phyloP scores from a whole-genome alignment of 164 flowering plant genomes.

The Akebia trifoliata region DNA sequence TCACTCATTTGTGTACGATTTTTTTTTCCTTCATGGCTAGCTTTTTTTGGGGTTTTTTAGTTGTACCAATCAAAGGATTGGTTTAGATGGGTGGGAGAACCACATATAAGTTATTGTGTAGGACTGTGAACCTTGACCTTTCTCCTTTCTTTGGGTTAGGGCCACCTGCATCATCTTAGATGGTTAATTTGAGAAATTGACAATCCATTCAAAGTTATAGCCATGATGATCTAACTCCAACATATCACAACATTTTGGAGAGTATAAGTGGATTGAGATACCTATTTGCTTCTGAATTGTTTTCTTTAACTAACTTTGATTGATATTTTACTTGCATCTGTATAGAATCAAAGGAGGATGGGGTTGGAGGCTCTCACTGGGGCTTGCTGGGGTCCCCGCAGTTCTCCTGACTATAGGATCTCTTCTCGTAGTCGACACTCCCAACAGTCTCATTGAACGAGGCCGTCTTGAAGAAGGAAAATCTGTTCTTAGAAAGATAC shows the following conservation, averaged over 20 bases:
- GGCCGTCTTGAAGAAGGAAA: constrained; percentile 77
- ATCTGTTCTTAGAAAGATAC: constrained; percentile 58
- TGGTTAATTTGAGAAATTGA: no score
- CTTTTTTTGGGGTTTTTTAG: no score
- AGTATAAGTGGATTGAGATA: no score
- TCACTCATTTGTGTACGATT: no score
- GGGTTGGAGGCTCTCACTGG: constrained; percentile 95
- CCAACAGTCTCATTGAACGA: constrained; percentile 88
- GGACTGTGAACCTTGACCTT: neutral
- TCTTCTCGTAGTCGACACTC: constrained; percentile 75
- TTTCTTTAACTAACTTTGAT: neutral
- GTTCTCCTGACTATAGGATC: constrained; percentile 65
- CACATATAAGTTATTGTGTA: neutral
- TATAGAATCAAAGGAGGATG: constrained; percentile 76
- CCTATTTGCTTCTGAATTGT: no score
- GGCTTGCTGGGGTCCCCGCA: constrained; percentile 83
- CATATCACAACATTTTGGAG: no score
- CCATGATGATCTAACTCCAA: no score
- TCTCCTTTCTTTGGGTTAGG: neutral
- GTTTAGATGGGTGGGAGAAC: neutral
- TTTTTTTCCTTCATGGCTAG: no score
- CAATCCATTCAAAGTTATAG: no score
- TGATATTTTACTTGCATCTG: neutral
- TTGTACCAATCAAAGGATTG: neutral
- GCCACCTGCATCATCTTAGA: no score